Percentiles rank a stretch among this genome's conserved stretches.
phyloP scores from a whole-genome alignment of 805 yeast species.

The Myxozyma neglecta region DNA sequence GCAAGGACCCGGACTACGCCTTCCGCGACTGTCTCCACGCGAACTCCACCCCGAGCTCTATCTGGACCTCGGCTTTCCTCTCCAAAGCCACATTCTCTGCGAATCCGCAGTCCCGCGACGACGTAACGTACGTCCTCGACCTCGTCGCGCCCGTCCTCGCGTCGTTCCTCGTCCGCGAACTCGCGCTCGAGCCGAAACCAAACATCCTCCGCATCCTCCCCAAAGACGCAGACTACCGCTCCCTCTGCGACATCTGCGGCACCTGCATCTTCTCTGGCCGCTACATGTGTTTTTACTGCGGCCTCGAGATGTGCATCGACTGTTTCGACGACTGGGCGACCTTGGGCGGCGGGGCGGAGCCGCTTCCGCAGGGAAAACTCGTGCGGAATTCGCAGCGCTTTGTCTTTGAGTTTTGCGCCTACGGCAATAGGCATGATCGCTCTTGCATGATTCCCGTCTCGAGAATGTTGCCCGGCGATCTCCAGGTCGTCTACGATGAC shows the following conservation, averaged over 20 bases:
- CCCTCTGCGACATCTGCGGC: slow-evolving; percentile 30
- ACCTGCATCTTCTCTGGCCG: slow-evolving; percentile 26
- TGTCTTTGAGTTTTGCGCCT: slow-evolving; percentile 27
- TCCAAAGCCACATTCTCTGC: slow-evolving; percentile 5
- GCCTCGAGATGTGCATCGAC: slow-evolving; percentile 29
- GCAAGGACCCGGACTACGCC: slow-evolving; percentile 25
- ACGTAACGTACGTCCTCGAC: slow-evolving; percentile 18
- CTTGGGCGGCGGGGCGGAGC: slow-evolving; percentile 8
- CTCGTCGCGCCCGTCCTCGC: slow-evolving; percentile 6
- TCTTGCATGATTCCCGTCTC: slow-evolving; percentile 18
- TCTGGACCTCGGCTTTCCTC: slow-evolving; percentile 1
- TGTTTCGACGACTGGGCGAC: slow-evolving; percentile 25
- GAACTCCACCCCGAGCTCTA: neutral
- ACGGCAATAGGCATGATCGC: slow-evolving; percentile 23
- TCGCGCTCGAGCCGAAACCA: slow-evolving; percentile 8
- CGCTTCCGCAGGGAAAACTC: neutral
- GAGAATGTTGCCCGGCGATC: slow-evolving; percentile 19
- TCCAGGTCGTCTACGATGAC: slow-evolving; percentile 5
- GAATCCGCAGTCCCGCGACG: slow-evolving; percentile 6
- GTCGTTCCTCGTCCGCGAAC: slow-evolving; percentile 15
- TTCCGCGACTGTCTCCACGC: slow-evolving; percentile 10
- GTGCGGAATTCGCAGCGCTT: slow-evolving; percentile 24
- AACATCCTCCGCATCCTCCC: slow-evolving; percentile 21
- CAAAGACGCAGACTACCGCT: slow-evolving; percentile 24
- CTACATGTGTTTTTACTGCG: slow-evolving; percentile 29